phyloP scores from a whole-genome alignment of 2,329 filamentous ascomycete genomes.

The Xylaria sp. region DNA sequence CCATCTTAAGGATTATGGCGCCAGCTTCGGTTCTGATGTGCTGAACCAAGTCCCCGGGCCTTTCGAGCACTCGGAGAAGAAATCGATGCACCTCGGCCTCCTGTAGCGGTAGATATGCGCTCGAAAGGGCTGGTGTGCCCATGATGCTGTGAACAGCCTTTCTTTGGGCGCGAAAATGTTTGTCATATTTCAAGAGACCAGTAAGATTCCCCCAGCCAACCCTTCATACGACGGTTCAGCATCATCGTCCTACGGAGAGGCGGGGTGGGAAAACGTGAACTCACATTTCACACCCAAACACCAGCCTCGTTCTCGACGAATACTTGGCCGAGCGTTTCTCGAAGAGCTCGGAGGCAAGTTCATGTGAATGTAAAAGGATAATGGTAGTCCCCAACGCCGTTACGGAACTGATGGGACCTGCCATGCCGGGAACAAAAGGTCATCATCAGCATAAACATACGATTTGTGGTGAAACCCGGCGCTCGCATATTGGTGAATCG shows the following conservation, averaged over 20 bases:
- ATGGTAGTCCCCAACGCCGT: conserved; percentile 54
- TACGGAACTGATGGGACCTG: conserved; percentile 52
- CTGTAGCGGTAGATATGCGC: conserved; percentile 23
- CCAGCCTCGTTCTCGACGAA: conserved; percentile 44
- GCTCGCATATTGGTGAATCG: conserved; percentile 31
- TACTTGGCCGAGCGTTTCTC: conserved; percentile 50
- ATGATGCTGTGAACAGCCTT: conserved; percentile 45
- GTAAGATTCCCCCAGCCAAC: not conserved
- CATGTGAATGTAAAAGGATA: conserved; percentile 53
- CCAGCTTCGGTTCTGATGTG: conserved; percentile 25
- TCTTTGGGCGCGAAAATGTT: conserved; percentile 38
- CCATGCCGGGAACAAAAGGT: not conserved
- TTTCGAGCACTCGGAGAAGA: conserved; percentile 23
- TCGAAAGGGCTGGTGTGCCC: conserved; percentile 39
- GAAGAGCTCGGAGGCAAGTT: conserved; percentile 52
- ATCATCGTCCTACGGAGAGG: not conserved
- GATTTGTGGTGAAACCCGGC: not conserved
- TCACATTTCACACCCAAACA: conserved; percentile 38
- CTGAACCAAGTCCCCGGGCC: conserved; percentile 6
- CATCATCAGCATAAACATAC: not conserved
- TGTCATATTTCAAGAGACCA: conserved; percentile 29
- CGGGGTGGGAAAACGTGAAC: not conserved
- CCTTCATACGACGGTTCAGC: not conserved
- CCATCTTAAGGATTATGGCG: conserved; percentile 42
- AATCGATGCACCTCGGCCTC: conserved; percentile 22